Conservation (phyloP, 140 eudicot species). For the Flaveria floridana region DNA sequence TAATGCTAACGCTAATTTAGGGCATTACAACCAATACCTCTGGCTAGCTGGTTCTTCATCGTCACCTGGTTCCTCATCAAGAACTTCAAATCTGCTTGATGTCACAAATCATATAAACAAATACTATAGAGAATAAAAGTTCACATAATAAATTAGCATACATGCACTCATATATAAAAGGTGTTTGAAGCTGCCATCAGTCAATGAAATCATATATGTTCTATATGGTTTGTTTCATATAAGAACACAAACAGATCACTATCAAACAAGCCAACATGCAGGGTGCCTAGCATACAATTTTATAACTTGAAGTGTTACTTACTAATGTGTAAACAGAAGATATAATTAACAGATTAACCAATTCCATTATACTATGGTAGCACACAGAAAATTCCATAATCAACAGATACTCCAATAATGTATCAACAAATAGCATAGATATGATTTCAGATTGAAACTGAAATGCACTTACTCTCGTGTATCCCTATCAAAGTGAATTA, state of each 20-base stretch:
- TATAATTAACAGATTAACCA: slow-evolving; percentile 13
- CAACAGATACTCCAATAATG: slow-evolving; percentile 10
- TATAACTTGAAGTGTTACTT: neutral
- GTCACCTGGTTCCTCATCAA: slow-evolving; percentile 97
- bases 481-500: slow-evolving; percentile 85
- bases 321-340: slow-evolving; percentile 4
- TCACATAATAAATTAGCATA: neutral
- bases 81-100: slow-evolving; percentile 68
- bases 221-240: neutral
- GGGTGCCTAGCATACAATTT: neutral
- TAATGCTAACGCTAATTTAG: neutral
- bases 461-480: slow-evolving; percentile 68
- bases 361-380: slow-evolving; percentile 1
- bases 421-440: slow-evolving; percentile 14
- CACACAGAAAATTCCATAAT: neutral
- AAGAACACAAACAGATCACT: slow-evolving; percentile 11
- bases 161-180: slow-evolving; percentile 7
- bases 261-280: slow-evolving; percentile 15
- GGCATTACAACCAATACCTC: slow-evolving; percentile 44
- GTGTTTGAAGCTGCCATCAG: slow-evolving; percentile 9
- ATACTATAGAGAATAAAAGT: neutral
- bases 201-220: neutral
- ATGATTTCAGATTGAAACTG: neutral
- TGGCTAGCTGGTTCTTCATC: slow-evolving; percentile 92
- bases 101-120: slow-evolving; percentile 9